A percentile compares a stretch with the other conserved stretches of the same genome.
These are phyloP conservation scores for Grigorovia humatica DNA, from an alignment of 805 yeast species.

Conservation along the genomic window DNA sequence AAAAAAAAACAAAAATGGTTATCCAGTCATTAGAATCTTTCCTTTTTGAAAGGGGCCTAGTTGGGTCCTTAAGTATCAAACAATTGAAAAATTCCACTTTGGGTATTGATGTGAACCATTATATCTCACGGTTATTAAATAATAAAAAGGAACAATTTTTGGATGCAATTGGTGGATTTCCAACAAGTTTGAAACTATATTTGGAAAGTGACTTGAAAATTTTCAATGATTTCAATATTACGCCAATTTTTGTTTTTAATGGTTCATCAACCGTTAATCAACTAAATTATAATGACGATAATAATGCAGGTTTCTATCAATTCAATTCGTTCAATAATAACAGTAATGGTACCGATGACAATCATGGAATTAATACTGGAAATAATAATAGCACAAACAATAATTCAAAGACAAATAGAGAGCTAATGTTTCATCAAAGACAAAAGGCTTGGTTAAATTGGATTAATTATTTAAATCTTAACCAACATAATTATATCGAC, in stretches of 20 bases:
- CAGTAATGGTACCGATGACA: not conserved
- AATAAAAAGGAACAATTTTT: conserved; percentile 56
- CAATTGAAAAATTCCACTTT: conserved; percentile 54
- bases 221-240: conserved; percentile 51
- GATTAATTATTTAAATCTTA: conserved; percentile 29
- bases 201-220: conserved; percentile 53
- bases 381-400: not conserved
- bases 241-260: conserved; percentile 70
- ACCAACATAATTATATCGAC: conserved; percentile 24
- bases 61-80: conserved; percentile 51
- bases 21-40: conserved; percentile 56
- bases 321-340: conserved; percentile 8
- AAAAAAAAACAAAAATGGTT: conserved; percentile 18
- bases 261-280: conserved; percentile 43
- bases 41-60: conserved; percentile 56
- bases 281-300: conserved; percentile 22
- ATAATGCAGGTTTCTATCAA: conserved; percentile 18
- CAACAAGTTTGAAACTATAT: conserved; percentile 45
- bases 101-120: conserved; percentile 81
- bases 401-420: conserved; percentile 14
- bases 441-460: conserved; percentile 37
- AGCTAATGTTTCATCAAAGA: conserved; percentile 35
- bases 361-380: not conserved
- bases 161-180: conserved; percentile 77
- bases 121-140: conserved; percentile 50